Conservation (phyloP, 352 stramenopile species). For the Phytophthora constricta region DNA sequence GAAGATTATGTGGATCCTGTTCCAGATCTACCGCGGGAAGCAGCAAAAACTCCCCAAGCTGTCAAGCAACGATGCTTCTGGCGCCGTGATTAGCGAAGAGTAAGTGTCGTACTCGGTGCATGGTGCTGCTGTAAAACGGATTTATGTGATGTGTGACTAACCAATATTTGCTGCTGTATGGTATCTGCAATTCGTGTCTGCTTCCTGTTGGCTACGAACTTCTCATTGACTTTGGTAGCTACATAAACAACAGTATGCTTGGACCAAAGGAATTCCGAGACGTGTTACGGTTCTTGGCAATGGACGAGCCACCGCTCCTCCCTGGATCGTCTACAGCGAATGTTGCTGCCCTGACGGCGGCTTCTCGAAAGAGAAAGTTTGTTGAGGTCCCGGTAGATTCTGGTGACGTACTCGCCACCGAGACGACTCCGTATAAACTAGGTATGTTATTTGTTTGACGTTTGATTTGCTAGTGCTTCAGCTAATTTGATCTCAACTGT, state of each 20-base stretch:
- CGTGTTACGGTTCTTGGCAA: constrained; percentile 83
- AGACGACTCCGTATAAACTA: constrained; percentile 32
- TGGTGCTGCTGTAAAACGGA: constrained; percentile 2
- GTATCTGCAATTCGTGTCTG: constrained; percentile 30
- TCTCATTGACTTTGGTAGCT: constrained; percentile 67
- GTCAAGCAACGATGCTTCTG: constrained; percentile 55
- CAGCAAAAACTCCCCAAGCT: constrained; percentile 79
- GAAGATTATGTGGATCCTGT: constrained; percentile 93
- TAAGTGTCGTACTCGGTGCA: constrained; percentile 50
- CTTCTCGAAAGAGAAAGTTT: constrained; percentile 82
- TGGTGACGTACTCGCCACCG: constrained; percentile 11
- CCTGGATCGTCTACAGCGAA: constrained; percentile 53
- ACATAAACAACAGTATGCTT: constrained; percentile 80
- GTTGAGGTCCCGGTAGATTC: constrained; percentile 65
- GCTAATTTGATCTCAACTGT: constrained; percentile 2
- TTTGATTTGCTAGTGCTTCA: neutral
- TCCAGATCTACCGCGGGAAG: constrained; percentile 90
- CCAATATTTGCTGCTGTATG: constrained; percentile 41
- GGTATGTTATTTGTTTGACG: constrained; percentile 19
- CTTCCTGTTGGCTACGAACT: constrained; percentile 21
- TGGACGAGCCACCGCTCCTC: constrained; percentile 84
- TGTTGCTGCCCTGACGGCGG: constrained; percentile 39
- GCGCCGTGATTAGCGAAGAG: constrained; percentile 79
- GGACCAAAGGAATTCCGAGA: constrained; percentile 88
- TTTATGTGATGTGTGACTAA: constrained; percentile 30